A percentile compares a stretch with the other conserved stretches of the same genome.
Conservation (phyloP, 352 stramenopile genomes). For the Globisporangium paddicum region DNA sequence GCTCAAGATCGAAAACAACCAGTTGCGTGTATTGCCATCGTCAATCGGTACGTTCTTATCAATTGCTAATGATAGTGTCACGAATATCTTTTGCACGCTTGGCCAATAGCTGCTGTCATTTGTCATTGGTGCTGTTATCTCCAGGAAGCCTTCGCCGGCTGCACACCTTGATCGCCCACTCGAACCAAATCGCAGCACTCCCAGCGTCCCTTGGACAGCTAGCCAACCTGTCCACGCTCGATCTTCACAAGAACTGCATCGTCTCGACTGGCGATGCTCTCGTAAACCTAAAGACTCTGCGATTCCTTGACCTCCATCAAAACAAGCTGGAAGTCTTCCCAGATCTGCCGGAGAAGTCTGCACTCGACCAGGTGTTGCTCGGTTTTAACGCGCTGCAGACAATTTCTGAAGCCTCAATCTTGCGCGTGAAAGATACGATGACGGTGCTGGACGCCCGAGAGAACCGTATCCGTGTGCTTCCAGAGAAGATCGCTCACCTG, state of each 20-base stretch:
- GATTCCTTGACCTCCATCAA: constrained; percentile 68
- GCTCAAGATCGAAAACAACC: constrained; percentile 62
- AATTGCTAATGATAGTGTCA: neutral
- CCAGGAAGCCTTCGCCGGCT: constrained; percentile 36
- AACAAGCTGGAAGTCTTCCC: constrained; percentile 68
- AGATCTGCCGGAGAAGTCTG: constrained; percentile 33
- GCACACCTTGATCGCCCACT: constrained; percentile 53
- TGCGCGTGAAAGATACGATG: constrained; percentile 54
- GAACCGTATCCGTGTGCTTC: constrained; percentile 65
- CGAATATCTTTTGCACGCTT: no score
- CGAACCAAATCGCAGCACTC: constrained; percentile 54
- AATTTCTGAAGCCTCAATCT: constrained; percentile 41
- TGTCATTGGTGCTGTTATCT: neutral
- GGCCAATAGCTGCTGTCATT: no score
- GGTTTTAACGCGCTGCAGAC: constrained; percentile 58
- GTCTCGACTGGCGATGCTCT: constrained; percentile 30
- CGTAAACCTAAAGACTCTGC: constrained; percentile 26
- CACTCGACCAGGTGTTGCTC: constrained; percentile 70
- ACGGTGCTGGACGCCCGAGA: constrained; percentile 76
- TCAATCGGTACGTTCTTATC: constrained; percentile 30
- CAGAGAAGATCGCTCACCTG: constrained; percentile 50
- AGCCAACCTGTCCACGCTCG: constrained; percentile 39
- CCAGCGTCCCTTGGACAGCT: constrained; percentile 44
- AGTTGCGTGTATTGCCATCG: constrained; percentile 35
- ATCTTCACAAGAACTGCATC: constrained; percentile 76